These are phyloP conservation scores for Mucor circinelloides DNA, from an alignment of 371 early-diverging fungal species.

Conservation along the genomic window DNA sequence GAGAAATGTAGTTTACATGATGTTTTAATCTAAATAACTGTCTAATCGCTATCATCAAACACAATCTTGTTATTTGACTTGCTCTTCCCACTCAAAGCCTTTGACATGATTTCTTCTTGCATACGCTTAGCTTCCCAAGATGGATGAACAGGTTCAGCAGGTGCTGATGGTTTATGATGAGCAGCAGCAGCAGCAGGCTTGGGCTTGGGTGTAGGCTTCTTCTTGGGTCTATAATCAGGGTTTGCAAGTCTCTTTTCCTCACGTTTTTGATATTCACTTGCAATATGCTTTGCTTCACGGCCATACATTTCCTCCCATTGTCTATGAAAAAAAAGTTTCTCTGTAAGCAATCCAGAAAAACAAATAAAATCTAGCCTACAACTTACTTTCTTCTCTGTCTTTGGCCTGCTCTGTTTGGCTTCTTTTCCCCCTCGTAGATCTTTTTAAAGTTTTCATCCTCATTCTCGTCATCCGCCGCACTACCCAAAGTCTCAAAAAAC, in stretches of 20 bases:
- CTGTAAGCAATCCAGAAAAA: not conserved
- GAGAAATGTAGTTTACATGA: too few species aligned
- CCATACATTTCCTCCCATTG: constrained; percentile 49
- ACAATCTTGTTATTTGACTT: constrained; percentile 44
- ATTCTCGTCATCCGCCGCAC: constrained; percentile 12
- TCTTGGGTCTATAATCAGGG: constrained; percentile 28
- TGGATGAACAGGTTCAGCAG: constrained; percentile 41
- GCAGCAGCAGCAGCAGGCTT: not conserved
- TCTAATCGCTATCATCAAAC: constrained; percentile 34
- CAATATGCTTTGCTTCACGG: constrained; percentile 43
- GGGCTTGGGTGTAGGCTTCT: constrained; percentile 15
- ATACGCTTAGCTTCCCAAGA: constrained; percentile 55
- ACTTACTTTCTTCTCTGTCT: constrained; percentile 47
- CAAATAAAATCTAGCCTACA: not conserved
- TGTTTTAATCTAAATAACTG: too few species aligned
- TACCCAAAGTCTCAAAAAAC: constrained; percentile 38
- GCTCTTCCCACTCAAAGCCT: constrained; percentile 42
- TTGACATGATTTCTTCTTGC: constrained; percentile 52
- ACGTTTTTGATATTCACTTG: constrained; percentile 25
- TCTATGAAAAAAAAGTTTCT: constrained; percentile 16
- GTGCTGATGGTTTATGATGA: not conserved
- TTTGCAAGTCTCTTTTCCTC: constrained; percentile 32
- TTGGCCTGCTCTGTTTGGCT: constrained; percentile 48
- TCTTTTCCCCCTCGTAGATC: constrained; percentile 41
- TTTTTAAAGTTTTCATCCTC: constrained; percentile 38